Evolutionary conservation across 208 protist species (phyloP).

Genomic region (Naegleria lovaniensis): DNA sequence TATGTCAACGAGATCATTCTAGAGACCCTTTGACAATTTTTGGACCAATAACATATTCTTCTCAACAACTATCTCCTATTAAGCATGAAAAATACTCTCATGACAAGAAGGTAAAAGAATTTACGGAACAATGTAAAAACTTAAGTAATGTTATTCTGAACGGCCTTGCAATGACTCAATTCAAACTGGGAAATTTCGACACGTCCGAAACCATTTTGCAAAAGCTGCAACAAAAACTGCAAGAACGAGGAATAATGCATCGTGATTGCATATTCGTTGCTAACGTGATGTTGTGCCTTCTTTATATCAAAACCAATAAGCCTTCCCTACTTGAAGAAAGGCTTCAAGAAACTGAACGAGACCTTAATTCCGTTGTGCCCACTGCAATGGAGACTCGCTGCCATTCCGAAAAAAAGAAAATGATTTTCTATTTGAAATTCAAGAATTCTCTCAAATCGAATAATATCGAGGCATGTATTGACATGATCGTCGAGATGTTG

Average conservation of each 20-base stretch:
- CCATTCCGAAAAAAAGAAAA: background rate
- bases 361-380: background rate
- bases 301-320: background rate
- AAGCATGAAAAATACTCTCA: background rate
- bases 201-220: background rate
- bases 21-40: background rate
- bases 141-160: background rate
- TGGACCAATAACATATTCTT: background rate
- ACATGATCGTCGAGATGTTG: background rate
- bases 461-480: background rate
- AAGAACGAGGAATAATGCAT: background rate
- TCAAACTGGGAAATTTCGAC: background rate
- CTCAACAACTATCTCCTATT: background rate
- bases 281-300: background rate
- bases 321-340: background rate
- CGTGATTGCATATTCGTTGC: too few relatives aligned
- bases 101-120: background rate
- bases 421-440: background rate
- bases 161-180: background rate
- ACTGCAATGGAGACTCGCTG: too few relatives aligned
- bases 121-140: background rate
- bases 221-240: background rate
- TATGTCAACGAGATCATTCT: background rate
- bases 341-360: background rate
- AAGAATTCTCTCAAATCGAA: background rate